phyloP scores from a whole-genome alignment of 1,139 yeast species.

The Hyphopichia khmerensis region DNA sequence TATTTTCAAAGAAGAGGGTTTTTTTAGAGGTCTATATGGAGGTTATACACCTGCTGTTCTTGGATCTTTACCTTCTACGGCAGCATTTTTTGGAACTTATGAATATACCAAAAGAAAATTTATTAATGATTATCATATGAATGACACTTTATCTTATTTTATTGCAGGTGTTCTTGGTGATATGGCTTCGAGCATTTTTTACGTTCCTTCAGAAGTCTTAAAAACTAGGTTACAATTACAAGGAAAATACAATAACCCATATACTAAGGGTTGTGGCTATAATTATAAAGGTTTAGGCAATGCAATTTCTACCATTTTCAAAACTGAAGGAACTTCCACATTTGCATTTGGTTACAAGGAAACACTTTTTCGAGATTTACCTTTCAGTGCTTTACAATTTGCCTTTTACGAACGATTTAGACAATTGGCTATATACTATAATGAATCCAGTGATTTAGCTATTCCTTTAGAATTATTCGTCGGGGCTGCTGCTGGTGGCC shows the following conservation, averaged over 20 bases:
- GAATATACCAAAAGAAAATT: slow-evolving; percentile 74
- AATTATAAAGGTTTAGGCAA: slow-evolving; percentile 72
- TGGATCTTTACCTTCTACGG: slow-evolving; percentile 92
- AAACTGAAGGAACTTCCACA: slow-evolving; percentile 71
- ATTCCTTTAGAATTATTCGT: slow-evolving; percentile 67
- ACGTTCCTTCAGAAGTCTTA: slow-evolving; percentile 96
- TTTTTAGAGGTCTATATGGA: slow-evolving; percentile 80
- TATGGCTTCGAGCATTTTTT: slow-evolving; percentile 82
- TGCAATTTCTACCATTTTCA: slow-evolving; percentile 64
- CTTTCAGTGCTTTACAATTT: slow-evolving; percentile 92
- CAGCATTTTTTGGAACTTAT: slow-evolving; percentile 87
- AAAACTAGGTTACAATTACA: slow-evolving; percentile 91
- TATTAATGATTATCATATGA: slow-evolving; percentile 61
- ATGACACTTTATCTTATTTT: slow-evolving; percentile 79
- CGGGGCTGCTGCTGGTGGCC: slow-evolving; percentile 96
- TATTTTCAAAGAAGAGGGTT: slow-evolving; percentile 78
- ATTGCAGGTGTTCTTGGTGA: slow-evolving; percentile 91
- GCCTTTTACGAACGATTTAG: slow-evolving; percentile 91
- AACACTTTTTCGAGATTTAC: slow-evolving; percentile 85
- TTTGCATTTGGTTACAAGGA: slow-evolving; percentile 92
- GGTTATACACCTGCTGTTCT: slow-evolving; percentile 90
- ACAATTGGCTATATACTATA: slow-evolving; percentile 52
- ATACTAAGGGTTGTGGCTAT: slow-evolving; percentile 74
- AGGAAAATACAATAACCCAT: slow-evolving; percentile 79
- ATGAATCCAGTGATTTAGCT: slow-evolving; percentile 50